These are phyloP conservation scores for Pueraria montana DNA, from an alignment of 306 rosid genomes.

Conservation along the genomic window DNA sequence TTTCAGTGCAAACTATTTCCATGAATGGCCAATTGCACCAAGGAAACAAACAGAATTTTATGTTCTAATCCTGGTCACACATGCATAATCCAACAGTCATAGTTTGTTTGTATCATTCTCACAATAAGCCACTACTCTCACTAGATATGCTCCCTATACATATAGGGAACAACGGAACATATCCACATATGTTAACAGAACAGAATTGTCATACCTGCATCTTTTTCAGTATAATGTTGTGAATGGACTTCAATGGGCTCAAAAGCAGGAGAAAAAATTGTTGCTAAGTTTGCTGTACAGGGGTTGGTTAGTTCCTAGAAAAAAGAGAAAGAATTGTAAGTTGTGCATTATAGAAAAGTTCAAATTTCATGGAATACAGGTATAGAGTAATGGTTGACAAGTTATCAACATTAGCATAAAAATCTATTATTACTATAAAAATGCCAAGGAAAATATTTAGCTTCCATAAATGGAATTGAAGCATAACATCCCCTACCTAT, in stretches of 20 bases:
- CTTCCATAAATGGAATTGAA: conserved; percentile 5
- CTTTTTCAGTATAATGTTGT: conserved; percentile 58
- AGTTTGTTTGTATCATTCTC: background rate
- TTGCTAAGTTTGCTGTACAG: conserved; percentile 63
- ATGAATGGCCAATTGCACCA: background rate
- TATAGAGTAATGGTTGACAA: conserved; percentile 27
- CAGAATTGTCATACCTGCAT: conserved; percentile 61
- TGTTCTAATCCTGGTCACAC: background rate
- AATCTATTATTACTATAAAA: background rate
- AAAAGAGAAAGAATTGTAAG: conserved; percentile 32
- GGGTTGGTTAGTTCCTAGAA: conserved; percentile 65
- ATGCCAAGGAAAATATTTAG: background rate
- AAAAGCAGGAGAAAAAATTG: conserved; percentile 85
- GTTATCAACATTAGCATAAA: background rate
- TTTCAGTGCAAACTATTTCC: background rate
- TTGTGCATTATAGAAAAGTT: conserved; percentile 27
- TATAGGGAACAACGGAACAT: background rate
- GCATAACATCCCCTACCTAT: background rate
- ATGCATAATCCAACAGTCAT: background rate
- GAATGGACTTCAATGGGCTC: conserved; percentile 62
- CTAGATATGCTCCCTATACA: background rate
- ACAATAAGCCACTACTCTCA: background rate
- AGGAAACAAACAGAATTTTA: background rate
- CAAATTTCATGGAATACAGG: conserved; percentile 25
- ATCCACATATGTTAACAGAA: background rate